Conservation (phyloP, 768 basidiomycete species). For the Pleurotus giganteus region DNA sequence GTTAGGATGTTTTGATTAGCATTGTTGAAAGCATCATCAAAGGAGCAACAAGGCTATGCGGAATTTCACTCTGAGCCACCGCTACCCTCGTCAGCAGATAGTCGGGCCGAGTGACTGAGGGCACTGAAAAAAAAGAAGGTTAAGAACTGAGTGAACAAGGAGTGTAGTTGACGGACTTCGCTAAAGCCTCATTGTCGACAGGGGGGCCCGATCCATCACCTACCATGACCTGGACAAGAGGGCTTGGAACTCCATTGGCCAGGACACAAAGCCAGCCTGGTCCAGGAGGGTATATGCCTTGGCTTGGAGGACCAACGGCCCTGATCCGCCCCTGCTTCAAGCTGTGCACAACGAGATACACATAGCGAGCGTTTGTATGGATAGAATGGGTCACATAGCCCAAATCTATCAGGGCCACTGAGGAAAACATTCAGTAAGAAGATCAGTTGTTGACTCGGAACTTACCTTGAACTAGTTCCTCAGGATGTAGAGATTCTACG, state of each 20-base stretch:
- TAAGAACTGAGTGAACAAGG: not conserved
- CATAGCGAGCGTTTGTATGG: slow-evolving; percentile 74
- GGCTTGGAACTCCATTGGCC: slow-evolving; percentile 62
- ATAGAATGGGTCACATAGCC: slow-evolving; percentile 80
- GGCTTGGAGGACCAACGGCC: slow-evolving; percentile 63
- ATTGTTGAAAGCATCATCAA: slow-evolving; percentile 2
- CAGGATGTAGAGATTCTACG: slow-evolving; percentile 35
- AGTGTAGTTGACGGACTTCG: slow-evolving; percentile 61
- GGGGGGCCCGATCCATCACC: slow-evolving; percentile 64
- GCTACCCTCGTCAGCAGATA: not conserved
- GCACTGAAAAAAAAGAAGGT: slow-evolving; percentile 33
- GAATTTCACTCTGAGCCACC: slow-evolving; percentile 43
- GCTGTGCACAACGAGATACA: slow-evolving; percentile 50
- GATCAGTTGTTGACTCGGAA: not conserved
- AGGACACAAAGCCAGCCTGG: slow-evolving; percentile 77
- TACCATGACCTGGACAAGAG: slow-evolving; percentile 61
- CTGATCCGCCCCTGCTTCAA: slow-evolving; percentile 45
- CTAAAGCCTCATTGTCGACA: slow-evolving; percentile 51
- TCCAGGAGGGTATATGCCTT: slow-evolving; percentile 72
- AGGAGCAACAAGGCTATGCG: not conserved
- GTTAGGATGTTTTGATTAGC: not conserved
- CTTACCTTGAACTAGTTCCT: slow-evolving; percentile 47
- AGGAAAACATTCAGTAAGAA: not conserved
- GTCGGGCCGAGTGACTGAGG: slow-evolving; percentile 39
- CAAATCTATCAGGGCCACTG: slow-evolving; percentile 78